Evolutionary conservation across 1,284 basidiomycete species (phyloP), one percentile per base, ranked within the genome.

Genomic region (Cutaneotrichosporon sp.): DNA sequence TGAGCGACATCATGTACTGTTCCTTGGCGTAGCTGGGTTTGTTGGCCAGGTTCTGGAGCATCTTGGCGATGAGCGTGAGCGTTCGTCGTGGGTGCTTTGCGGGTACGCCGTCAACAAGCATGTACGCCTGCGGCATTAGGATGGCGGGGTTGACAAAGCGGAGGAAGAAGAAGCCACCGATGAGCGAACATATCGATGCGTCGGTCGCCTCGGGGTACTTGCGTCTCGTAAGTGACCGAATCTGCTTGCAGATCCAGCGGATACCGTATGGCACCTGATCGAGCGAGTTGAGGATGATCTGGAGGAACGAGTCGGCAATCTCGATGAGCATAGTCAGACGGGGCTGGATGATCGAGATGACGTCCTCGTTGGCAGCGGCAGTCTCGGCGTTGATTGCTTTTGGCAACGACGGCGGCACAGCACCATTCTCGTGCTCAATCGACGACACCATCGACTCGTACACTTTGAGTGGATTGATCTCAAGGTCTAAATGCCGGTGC

Each of bases 141-240:
- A 99, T 94, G n/a, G 97, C 97, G 3, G 97, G 97, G 76, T 99
- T 99, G 84, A 99, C 97, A 82, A 99, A 99, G 14, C 97, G 91
- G 65, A 99, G 87, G 86, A 99, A 99, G 86, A 99, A 99, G 84
- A 99, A 99, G 22, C 96, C 96, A 61, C 97, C 97, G 72, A 99
- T 99, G 63, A 99, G 86, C 7, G 95, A 97, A 79, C 95, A 98
- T 65, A 99, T 96, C 60, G 94, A 94, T 74, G 94, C 94, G 81
- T 99, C 97, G 40, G 92, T 92, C 30, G 94, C 95, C 65, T 97
- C 94, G 7, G 96, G 95, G 79, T 98, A 98, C 84, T 98, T 99
- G 64, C 97, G 87, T 92, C 97, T 77, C 58, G 97, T 97, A 76
- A 98, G 81, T 82, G 91, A 94, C 69, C 93, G 86, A 79, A 99